These are phyloP conservation scores for Jackrogersella minutella DNA, from an alignment of 495 filamentous ascomycete species.

Conservation along the genomic window DNA sequence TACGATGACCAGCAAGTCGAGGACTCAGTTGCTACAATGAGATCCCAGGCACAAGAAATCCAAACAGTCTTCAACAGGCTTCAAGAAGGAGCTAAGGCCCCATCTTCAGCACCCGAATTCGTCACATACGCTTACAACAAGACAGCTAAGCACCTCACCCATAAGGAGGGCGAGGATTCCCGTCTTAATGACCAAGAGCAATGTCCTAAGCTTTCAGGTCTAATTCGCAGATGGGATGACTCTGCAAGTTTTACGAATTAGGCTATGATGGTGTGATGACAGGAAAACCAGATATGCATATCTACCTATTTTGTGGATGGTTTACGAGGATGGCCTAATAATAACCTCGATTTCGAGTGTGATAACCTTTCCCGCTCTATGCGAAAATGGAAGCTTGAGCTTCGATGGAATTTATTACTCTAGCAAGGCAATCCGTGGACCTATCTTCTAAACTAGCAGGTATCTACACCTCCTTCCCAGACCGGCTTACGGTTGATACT, in stretches of 20 bases:
- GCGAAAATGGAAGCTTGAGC: too few species aligned
- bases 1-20: conserved; percentile 44
- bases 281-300: not conserved
- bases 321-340: too few species aligned
- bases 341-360: too few species aligned
- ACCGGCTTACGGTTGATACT: too few species aligned
- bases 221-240: conserved; percentile 37
- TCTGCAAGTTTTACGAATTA: conserved; percentile 9
- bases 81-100: conserved; percentile 1
- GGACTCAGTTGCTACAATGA: conserved; percentile 37
- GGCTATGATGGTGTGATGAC: not conserved
- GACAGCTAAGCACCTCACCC: conserved; percentile 15
- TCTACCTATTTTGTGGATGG: not conserved
- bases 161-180: conserved; percentile 12
- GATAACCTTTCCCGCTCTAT: too few species aligned
- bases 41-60: conserved; percentile 32
- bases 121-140: conserved; percentile 35
- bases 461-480: too few species aligned
- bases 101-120: conserved; percentile 28
- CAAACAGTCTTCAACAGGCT: conserved; percentile 25
- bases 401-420: too few species aligned
- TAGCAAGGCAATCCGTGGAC: too few species aligned
- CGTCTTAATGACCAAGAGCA: conserved; percentile 13
- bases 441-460: too few species aligned
- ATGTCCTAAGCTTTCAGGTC: conserved; percentile 29